These are phyloP conservation scores for Saccharomycopsis crataegensis DNA, from an alignment of 1,139 yeast species.

Conservation along the genomic window DNA sequence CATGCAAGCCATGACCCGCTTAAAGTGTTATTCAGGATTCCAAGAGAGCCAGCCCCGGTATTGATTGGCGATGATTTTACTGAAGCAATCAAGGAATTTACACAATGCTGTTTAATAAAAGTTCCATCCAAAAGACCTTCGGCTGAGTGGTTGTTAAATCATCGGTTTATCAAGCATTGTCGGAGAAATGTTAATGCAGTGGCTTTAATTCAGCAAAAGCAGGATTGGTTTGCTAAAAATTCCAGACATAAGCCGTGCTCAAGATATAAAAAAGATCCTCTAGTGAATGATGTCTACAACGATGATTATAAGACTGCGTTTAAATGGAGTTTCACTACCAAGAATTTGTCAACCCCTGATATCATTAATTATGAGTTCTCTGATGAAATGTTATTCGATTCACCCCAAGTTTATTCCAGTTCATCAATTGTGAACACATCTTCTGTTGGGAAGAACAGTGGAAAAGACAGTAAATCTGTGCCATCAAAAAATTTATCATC, in stretches of 20 bases:
- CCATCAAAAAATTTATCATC: conserved; percentile 3
- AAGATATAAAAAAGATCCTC: background rate
- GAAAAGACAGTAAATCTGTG: background rate
- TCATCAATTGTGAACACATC: background rate
- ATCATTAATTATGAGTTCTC: conserved; percentile 1
- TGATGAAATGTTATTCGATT: conserved; percentile 6
- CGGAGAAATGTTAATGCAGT: conserved; percentile 21
- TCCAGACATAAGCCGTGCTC: conserved; percentile 14
- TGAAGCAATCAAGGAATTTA: conserved; percentile 51
- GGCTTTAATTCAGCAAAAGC: conserved; percentile 26
- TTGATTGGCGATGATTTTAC: conserved; percentile 40
- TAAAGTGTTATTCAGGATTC: conserved; percentile 67
- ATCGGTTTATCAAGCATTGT: conserved; percentile 35
- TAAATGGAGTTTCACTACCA: conserved; percentile 14
- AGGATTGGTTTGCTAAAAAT: conserved; percentile 28
- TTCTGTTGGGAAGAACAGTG: background rate
- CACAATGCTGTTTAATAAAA: conserved; percentile 49
- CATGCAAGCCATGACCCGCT: conserved; percentile 61
- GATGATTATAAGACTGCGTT: background rate
- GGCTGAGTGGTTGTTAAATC: conserved; percentile 38
- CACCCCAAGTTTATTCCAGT: background rate
- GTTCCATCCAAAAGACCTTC: conserved; percentile 49
- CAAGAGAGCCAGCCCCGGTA: conserved; percentile 59
- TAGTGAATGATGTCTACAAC: background rate
- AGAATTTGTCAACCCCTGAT: background rate